Evolutionary conservation across 139 green algal species (phyloP).

Genomic region (Trebouxia sp.): DNA sequence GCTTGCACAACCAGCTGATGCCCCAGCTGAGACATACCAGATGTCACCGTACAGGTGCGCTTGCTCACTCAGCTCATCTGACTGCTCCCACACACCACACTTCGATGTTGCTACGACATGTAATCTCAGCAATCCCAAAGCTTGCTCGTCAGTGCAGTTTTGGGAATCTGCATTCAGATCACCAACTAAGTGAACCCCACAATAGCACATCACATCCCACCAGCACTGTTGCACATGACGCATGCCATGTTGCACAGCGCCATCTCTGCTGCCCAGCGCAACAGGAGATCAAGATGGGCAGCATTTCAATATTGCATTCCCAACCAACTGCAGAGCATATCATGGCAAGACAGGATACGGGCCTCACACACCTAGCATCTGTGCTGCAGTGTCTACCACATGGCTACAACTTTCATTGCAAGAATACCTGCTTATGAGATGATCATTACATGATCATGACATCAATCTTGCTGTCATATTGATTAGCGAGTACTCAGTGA

Average conservation of each 20-base stretch:
- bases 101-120: neutral
- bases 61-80: too few relatives aligned
- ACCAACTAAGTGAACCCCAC: too few relatives aligned
- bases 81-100: neutral
- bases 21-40: slow-evolving; percentile 58
- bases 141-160: neutral
- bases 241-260: too few relatives aligned
- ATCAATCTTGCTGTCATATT: neutral
- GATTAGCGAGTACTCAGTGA: neutral
- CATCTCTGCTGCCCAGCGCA: too few relatives aligned
- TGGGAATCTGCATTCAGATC: neutral
- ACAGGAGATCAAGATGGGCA: too few relatives aligned
- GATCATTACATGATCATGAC: neutral
- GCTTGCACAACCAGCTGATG: slow-evolving; percentile 33
- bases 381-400: neutral
- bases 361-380: neutral
- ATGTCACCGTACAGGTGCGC: slow-evolving; percentile 84
- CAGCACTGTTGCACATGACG: too few relatives aligned
- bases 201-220: too few relatives aligned
- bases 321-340: too few relatives aligned
- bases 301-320: too few relatives aligned
- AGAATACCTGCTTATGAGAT: neutral
- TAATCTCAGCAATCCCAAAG: neutral
- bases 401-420: neutral
- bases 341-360: too few relatives aligned